A percentile compares a stretch with the other conserved stretches of the same genome.
Conservation (phyloP, 2,329 filamentous ascomycete species). For the Sporothrix sp. region DNA sequence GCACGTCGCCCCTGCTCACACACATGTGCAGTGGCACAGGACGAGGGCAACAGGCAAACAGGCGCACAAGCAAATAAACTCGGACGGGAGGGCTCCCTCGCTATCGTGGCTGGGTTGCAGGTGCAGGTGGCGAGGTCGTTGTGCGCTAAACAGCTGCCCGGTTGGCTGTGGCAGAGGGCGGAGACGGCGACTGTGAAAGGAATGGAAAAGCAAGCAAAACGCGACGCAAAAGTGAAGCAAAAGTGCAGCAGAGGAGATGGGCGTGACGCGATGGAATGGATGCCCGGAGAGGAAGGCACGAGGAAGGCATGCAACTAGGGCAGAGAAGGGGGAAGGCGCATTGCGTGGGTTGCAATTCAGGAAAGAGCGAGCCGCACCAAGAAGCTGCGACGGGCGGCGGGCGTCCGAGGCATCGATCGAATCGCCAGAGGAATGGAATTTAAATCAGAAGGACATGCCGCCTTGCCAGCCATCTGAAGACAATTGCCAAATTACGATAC, state of each 20-base stretch:
- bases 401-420: neutral
- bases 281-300: neutral
- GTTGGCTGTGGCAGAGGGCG: too few relatives aligned
- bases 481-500: too few relatives aligned
- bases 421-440: neutral
- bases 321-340: neutral
- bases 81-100: neutral
- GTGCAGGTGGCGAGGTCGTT: neutral
- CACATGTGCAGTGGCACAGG: neutral
- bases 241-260: neutral
- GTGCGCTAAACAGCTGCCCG: too few relatives aligned
- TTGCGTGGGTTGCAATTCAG: neutral
- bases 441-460: neutral
- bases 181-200: neutral
- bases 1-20: constrained; percentile 1
- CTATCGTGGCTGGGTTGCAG: constrained; percentile 11
- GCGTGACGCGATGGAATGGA: neutral
- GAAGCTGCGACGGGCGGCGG: neutral
- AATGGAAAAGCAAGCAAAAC: neutral
- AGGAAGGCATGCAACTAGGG: neutral
- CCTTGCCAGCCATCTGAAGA: neutral
- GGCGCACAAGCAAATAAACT: neutral
- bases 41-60: neutral
- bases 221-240: neutral
- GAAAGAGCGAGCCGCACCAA: constrained; percentile 3